Base-by-base conservation (phyloP, 1,284 basidiomycete species). In the Trichosporon asahii region DNA sequence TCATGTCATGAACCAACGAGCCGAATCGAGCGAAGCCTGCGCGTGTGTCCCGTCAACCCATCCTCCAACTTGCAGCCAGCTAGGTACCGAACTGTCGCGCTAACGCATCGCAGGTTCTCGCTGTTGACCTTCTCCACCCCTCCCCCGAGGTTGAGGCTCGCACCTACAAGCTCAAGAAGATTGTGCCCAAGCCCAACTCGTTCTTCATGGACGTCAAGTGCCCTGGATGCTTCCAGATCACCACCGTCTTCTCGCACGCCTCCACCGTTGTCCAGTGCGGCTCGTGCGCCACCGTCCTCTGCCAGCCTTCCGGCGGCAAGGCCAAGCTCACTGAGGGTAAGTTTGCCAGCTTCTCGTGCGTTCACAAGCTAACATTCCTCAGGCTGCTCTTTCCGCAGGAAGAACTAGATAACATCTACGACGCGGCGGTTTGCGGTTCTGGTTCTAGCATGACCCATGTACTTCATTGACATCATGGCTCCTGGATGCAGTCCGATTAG, bases 131-230 rank as follows among this genome's bases (percentile, higher is more conserved):
- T 84, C 91, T 99, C 84, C 94, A 99, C 91, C 96, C 95, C 78
- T 92, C 93, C 74, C 85, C 89, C 80, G 93, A 95, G 84, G 86
- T 90, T 78, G 91, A 95, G 87, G 90, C 87, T 85, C 90, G 88
- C 86, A 92, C 90, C 85, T 93, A 98, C 91, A 99, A 99, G 89
- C 93, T 98, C 86, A 99, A 99, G 90, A 91, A 95, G 85, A 90
- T 99, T 81, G 97, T 99, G 80, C 97, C 98, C 86, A 92, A 90
- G 74, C 94, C 94, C 76, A 94, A 97, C 87, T 97, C 95, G 63
- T 98, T 95, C 88, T 99, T 98, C 88, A 99, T 99, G 97, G 97
- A 99, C 84, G 95, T 99, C 82, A 99, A 99, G 87, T 99, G 96
- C 88, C 92, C 96, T 81, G 93, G 94, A 92, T 85, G 84, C 77